These are phyloP conservation scores for Beta vulgaris DNA, from an alignment of 148 eudicot genomes.

Conservation along the genomic window DNA sequence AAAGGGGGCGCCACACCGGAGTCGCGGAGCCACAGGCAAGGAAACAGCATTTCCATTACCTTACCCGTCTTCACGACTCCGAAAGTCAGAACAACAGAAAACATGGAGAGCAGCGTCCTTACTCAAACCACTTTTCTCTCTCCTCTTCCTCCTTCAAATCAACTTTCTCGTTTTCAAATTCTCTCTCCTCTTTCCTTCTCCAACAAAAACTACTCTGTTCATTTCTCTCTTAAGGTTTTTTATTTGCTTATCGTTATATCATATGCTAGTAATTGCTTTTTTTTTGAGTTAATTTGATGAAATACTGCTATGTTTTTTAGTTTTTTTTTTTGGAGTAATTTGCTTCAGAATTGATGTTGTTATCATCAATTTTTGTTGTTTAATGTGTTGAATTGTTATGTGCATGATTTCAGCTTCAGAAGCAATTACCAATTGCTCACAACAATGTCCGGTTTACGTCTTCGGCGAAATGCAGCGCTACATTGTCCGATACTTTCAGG, in stretches of 20 bases:
- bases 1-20: not conserved
- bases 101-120: constrained; percentile 30
- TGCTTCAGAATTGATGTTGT: not conserved
- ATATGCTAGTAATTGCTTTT: not conserved
- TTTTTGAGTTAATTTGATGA: not conserved
- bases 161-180: constrained; percentile 1
- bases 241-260: too few species aligned
- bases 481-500: constrained; percentile 20
- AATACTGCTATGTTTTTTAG: not conserved
- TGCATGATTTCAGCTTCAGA: constrained; percentile 23
- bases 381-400: constrained; percentile 3
- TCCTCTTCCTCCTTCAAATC: constrained; percentile 13
- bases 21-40: not conserved
- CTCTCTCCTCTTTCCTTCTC: constrained; percentile 23
- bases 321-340: not conserved
- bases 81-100: not conserved
- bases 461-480: constrained; percentile 30
- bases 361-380: not conserved
- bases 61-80: too few species aligned
- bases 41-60: too few species aligned
- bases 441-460: constrained; percentile 5
- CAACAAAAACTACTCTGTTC: constrained; percentile 4
- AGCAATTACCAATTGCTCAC: constrained; percentile 19
- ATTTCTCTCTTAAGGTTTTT: constrained; percentile 39
- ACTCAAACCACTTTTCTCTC: constrained; percentile 9